Evolutionary conservation across 1,139 yeast genomes (phyloP).

Genomic region (Lodderomyces theae): DNA sequence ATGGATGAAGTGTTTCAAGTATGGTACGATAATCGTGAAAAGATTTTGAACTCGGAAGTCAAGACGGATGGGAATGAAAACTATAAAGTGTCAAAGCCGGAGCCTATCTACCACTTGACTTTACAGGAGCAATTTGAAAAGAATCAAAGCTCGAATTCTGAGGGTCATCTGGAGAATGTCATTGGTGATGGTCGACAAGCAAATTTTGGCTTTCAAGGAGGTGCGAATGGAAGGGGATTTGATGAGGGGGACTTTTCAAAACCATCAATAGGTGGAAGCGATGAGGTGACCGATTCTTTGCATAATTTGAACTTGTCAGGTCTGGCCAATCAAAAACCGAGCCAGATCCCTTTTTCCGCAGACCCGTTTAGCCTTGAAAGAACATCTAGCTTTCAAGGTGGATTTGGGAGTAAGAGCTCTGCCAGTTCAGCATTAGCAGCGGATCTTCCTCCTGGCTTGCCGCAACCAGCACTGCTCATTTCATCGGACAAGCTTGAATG

Average conservation of each 20-base stretch:
- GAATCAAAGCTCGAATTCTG: constrained; percentile 1
- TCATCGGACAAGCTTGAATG: constrained; percentile 51
- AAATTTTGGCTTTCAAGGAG: background rate
- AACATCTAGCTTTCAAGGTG: constrained; percentile 1
- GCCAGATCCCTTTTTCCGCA: background rate
- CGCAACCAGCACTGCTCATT: constrained; percentile 16
- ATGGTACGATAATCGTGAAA: constrained; percentile 46
- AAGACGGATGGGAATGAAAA: constrained; percentile 28
- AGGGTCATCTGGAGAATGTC: background rate
- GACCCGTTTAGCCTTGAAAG: background rate
- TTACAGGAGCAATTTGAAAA: constrained; percentile 16
- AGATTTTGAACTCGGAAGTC: constrained; percentile 24
- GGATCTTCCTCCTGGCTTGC: constrained; percentile 20
- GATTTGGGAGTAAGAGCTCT: background rate
- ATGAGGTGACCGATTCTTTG: background rate
- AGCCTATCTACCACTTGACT: constrained; percentile 38
- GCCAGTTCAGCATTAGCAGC: background rate
- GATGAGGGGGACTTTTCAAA: constrained; percentile 5
- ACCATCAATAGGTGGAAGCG: background rate
- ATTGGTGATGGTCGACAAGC: background rate
- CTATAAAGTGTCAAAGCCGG: constrained; percentile 30
- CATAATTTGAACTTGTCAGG: constrained; percentile 10
- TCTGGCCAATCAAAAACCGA: background rate
- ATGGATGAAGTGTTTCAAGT: constrained; percentile 54
- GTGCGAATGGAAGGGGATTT: background rate